Percentiles rank a stretch among this genome's conserved stretches.
These are phyloP conservation scores for Hygrophila difformis DNA, from an alignment of 257 asterid genomes.

Conservation along the genomic window DNA sequence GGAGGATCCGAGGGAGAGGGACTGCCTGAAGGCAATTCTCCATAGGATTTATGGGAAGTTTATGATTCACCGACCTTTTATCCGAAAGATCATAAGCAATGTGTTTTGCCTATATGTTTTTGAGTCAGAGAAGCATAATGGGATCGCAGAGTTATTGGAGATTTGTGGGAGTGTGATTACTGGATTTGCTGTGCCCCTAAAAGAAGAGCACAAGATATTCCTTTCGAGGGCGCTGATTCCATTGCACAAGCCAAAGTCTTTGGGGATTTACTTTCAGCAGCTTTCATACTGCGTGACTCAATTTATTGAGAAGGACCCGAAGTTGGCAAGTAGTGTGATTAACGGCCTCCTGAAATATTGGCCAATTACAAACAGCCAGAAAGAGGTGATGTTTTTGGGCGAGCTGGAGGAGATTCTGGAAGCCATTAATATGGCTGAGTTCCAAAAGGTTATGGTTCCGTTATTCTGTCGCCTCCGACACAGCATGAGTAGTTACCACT, in stretches of 20 bases:
- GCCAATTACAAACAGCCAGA: slow-evolving; percentile 80
- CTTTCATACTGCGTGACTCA: slow-evolving; percentile 67
- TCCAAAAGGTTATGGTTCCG: slow-evolving; percentile 72
- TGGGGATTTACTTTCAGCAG: slow-evolving; percentile 79
- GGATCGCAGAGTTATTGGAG: slow-evolving; percentile 79
- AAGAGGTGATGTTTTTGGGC: slow-evolving; percentile 86
- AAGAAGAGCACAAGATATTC: slow-evolving; percentile 82
- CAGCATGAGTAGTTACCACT: slow-evolving; percentile 67
- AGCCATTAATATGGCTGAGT: slow-evolving; percentile 54
- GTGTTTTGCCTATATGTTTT: slow-evolving; percentile 57
- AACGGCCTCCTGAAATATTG: slow-evolving; percentile 72
- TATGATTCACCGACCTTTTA: slow-evolving; percentile 72
- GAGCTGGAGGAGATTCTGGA: slow-evolving; percentile 87
- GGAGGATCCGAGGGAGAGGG: slow-evolving; percentile 90
- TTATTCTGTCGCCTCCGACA: slow-evolving; percentile 58
- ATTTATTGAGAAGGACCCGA: slow-evolving; percentile 77
- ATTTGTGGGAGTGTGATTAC: slow-evolving; percentile 86
- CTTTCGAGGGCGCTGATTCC: slow-evolving; percentile 64
- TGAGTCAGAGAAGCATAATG: slow-evolving; percentile 70
- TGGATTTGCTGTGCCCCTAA: slow-evolving; percentile 79
- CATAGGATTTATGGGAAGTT: slow-evolving; percentile 87
- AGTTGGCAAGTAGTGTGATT: slow-evolving; percentile 54
- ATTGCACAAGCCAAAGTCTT: slow-evolving; percentile 70
- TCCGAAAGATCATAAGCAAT: slow-evolving; percentile 58
- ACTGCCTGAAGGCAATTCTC: slow-evolving; percentile 61